phyloP scores from a whole-genome alignment of 345 rosid genomes.

The Passiflora organensis region DNA sequence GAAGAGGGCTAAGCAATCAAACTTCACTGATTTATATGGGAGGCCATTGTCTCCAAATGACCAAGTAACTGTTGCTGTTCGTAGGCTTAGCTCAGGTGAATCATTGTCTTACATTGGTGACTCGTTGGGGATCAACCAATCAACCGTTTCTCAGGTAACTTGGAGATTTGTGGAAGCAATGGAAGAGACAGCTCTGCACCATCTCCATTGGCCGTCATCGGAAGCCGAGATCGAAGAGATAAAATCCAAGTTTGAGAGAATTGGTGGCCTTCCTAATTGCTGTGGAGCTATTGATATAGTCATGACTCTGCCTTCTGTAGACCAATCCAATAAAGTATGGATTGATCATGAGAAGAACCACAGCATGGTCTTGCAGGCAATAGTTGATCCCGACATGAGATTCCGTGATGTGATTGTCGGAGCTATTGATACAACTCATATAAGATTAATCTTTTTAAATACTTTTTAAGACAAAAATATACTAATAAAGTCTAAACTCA shows the following conservation, averaged over 20 bases:
- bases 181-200: slow-evolving; percentile 62
- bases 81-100: slow-evolving; percentile 76
- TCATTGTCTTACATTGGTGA: slow-evolving; percentile 63
- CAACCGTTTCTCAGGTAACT: slow-evolving; percentile 70
- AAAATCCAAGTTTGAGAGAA: slow-evolving; percentile 57
- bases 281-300: slow-evolving; percentile 62
- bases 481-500: no score
- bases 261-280: slow-evolving; percentile 59
- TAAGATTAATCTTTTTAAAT: no score
- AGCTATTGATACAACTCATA: no score
- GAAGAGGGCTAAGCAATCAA: slow-evolving; percentile 46
- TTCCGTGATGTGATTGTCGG: slow-evolving; percentile 60
- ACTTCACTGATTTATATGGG: slow-evolving; percentile 40
- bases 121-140: slow-evolving; percentile 58
- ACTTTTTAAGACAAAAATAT: no score
- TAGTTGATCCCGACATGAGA: slow-evolving; percentile 66
- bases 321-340: slow-evolving; percentile 55
- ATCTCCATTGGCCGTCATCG: slow-evolving; percentile 60
- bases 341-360: slow-evolving; percentile 58
- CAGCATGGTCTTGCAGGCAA: slow-evolving; percentile 70
- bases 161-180: slow-evolving; percentile 77
- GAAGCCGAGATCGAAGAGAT: slow-evolving; percentile 41
- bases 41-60: slow-evolving; percentile 46
- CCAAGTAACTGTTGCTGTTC: slow-evolving; percentile 64
- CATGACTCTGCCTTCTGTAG: slow-evolving; percentile 60